Evolutionary conservation across 352 stramenopile genomes (phyloP).

Genomic region (Thalassiosira delicatula): DNA sequence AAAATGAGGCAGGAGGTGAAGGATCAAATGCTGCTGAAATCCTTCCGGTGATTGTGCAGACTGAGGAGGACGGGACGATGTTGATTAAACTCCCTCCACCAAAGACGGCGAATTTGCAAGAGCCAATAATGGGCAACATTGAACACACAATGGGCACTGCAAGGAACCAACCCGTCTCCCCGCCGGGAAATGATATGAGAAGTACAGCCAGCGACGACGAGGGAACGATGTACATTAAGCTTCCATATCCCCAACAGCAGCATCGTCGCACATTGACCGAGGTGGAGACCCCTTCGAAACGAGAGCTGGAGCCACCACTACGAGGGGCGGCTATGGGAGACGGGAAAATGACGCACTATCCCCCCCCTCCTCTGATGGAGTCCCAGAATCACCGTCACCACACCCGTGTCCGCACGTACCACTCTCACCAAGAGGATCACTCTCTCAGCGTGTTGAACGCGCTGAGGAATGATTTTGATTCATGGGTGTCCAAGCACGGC

Average conservation of each 20-base stretch:
- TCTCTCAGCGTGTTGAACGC: slow-evolving; percentile 33
- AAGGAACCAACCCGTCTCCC: background rate
- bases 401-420: background rate
- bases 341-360: slow-evolving; percentile 11
- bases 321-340: slow-evolving; percentile 23
- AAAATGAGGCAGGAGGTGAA: too few relatives aligned
- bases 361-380: slow-evolving; percentile 10
- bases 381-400: background rate
- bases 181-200: background rate
- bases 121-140: background rate
- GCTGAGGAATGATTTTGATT: slow-evolving; percentile 74
- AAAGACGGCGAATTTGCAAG: slow-evolving; percentile 38
- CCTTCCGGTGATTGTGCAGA: slow-evolving; percentile 44
- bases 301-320: slow-evolving; percentile 41
- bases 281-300: too few relatives aligned
- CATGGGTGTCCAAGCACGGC: slow-evolving; percentile 65
- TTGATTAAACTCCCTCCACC: slow-evolving; percentile 57
- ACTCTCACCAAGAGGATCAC: slow-evolving; percentile 31
- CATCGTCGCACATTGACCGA: background rate
- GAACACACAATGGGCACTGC: background rate
- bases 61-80: slow-evolving; percentile 45
- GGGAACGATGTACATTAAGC: slow-evolving; percentile 52
- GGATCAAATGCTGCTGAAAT: too few relatives aligned
- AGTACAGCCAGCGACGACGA: slow-evolving; percentile 6
- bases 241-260: slow-evolving; percentile 36